Evolutionary conservation across 225 moss, liverwort and hornwort genomes (phyloP).

Genomic region (Marchantia polymorpha): DNA sequence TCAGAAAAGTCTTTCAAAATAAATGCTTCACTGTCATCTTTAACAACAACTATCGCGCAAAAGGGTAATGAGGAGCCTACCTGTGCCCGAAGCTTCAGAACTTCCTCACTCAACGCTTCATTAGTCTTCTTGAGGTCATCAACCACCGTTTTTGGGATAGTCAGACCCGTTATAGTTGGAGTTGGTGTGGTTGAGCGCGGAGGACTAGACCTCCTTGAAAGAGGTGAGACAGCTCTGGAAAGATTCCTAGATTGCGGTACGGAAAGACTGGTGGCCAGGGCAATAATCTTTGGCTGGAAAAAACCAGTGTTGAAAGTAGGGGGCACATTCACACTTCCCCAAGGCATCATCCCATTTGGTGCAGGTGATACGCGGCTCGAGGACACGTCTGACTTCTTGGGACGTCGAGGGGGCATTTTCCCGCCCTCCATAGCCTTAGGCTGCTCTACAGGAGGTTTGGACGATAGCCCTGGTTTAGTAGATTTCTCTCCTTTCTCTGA

Average conservation of each 20-base stretch:
- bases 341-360: slow-evolving; percentile 63
- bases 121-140: slow-evolving; percentile 96
- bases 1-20: no score
- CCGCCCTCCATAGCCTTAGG: slow-evolving; percentile 40
- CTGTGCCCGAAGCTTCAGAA: slow-evolving; percentile 73
- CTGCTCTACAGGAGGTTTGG: slow-evolving; percentile 69
- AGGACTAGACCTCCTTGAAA: slow-evolving; percentile 83
- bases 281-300: slow-evolving; percentile 52
- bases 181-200: slow-evolving; percentile 95
- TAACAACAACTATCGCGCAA: neutral
- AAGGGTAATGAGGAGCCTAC: slow-evolving; percentile 29
- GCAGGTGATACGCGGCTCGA: slow-evolving; percentile 88
- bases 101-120: slow-evolving; percentile 82
- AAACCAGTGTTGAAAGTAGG: slow-evolving; percentile 61
- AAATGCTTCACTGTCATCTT: no score
- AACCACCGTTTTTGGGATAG: slow-evolving; percentile 73
- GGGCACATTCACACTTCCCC: slow-evolving; percentile 92
- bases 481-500: slow-evolving; percentile 58
- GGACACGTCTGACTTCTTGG: slow-evolving; percentile 66
- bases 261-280: slow-evolving; percentile 42
- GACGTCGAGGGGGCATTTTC: slow-evolving; percentile 50
- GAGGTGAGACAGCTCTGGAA: slow-evolving; percentile 83
- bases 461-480: slow-evolving; percentile 49
- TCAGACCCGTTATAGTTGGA: slow-evolving; percentile 75
- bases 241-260: slow-evolving; percentile 57